Evolutionary conservation across 2,329 filamentous ascomycete genomes (phyloP).

Genomic region (Balansia obtecta): DNA sequence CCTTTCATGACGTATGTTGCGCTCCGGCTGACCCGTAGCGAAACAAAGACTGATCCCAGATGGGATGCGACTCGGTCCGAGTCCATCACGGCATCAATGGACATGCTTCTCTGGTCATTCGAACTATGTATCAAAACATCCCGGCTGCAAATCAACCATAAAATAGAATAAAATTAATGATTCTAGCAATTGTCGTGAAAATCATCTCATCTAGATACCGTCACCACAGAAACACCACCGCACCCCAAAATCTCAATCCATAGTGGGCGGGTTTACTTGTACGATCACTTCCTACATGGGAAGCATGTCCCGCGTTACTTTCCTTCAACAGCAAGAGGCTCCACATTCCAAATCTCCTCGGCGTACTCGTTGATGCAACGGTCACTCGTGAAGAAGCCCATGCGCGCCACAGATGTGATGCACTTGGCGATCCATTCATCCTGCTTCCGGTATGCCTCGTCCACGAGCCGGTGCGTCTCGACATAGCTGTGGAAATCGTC

Average conservation of each 20-base stretch:
- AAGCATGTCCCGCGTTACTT: background rate
- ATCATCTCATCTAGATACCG: background rate
- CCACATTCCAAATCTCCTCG: slow-evolving; percentile 92
- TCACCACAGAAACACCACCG: background rate
- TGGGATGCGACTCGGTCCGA: background rate
- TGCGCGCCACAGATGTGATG: slow-evolving; percentile 77
- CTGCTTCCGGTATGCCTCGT: slow-evolving; percentile 83
- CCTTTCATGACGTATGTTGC: background rate
- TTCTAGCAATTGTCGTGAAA: background rate
- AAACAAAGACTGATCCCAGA: background rate
- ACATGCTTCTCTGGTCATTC: background rate
- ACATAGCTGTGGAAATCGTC: slow-evolving; percentile 96
- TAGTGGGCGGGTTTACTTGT: too few species aligned
- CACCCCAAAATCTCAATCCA: too few species aligned
- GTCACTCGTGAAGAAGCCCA: slow-evolving; percentile 97
- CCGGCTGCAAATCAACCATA: too few species aligned
- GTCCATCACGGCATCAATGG: background rate
- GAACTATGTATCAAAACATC: background rate
- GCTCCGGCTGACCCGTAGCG: too few species aligned
- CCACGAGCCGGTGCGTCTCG: slow-evolving; percentile 80
- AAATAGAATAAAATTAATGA: background rate
- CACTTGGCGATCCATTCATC: slow-evolving; percentile 87
- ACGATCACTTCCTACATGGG: background rate
- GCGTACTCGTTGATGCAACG: slow-evolving; percentile 96
- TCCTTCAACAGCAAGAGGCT: slow-evolving; percentile 49